These are phyloP conservation scores for Metschnikowia santaceciliae DNA, from an alignment of 805 yeast genomes.

Conservation along the genomic window DNA sequence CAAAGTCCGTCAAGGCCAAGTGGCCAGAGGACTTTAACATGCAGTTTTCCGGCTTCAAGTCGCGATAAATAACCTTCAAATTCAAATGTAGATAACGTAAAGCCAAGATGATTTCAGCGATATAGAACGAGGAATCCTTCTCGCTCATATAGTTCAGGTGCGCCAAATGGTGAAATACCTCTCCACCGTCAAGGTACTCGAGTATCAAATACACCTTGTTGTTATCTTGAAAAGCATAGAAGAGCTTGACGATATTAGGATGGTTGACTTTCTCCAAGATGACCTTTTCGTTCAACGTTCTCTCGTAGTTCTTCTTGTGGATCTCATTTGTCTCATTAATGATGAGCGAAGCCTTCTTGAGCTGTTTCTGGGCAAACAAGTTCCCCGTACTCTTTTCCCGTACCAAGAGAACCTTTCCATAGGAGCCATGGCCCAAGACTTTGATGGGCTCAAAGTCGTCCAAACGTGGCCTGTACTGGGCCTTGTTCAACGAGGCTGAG, in stretches of 20 bases:
- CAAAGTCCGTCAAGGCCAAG: slow-evolving; percentile 43
- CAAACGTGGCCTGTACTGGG: slow-evolving; percentile 16
- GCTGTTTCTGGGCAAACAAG: slow-evolving; percentile 81
- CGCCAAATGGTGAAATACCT: slow-evolving; percentile 65
- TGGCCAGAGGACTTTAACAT: slow-evolving; percentile 40
- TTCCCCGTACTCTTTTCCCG: slow-evolving; percentile 58
- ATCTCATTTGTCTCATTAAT: slow-evolving; percentile 35
- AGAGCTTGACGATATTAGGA: slow-evolving; percentile 77
- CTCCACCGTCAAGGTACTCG: slow-evolving; percentile 89
- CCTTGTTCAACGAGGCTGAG: slow-evolving; percentile 21
- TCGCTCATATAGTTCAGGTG: slow-evolving; percentile 20
- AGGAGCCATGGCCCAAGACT: slow-evolving; percentile 84
- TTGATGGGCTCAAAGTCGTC: slow-evolving; percentile 71
- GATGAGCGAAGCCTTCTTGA: slow-evolving; percentile 75
- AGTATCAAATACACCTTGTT: slow-evolving; percentile 69
- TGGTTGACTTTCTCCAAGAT: slow-evolving; percentile 65
- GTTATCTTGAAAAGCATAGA: slow-evolving; percentile 79
- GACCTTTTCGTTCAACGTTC: slow-evolving; percentile 76
- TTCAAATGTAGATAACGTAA: slow-evolving; percentile 19
- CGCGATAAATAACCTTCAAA: slow-evolving; percentile 40
- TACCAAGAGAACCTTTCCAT: slow-evolving; percentile 81
- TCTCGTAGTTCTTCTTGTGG: slow-evolving; percentile 45
- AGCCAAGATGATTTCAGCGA: slow-evolving; percentile 19
- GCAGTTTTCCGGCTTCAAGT: slow-evolving; percentile 44
- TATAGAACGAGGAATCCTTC: slow-evolving; percentile 17